Conservation (phyloP, 1,284 basidiomycete species). For the Naganishia sp. region DNA sequence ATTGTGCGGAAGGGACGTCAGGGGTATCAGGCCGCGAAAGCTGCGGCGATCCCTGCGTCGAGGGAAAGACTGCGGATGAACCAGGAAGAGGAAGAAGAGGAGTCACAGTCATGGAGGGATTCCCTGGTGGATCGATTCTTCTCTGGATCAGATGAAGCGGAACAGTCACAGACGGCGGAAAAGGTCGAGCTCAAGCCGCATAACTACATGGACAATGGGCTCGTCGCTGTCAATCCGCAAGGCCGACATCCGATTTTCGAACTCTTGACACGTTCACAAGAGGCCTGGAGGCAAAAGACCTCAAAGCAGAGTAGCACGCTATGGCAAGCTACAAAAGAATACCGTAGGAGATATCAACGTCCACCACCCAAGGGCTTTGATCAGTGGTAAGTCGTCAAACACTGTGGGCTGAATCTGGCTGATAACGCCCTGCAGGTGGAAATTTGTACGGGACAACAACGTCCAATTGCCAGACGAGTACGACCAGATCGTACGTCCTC, state of each 20-base stretch:
- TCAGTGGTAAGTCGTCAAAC: constrained; percentile 58
- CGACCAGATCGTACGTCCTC: constrained; percentile 42
- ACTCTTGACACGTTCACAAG: constrained; percentile 42
- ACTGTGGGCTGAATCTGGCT: constrained; percentile 21
- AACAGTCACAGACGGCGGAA: not conserved
- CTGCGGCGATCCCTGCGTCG: not conserved
- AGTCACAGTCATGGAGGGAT: constrained; percentile 11
- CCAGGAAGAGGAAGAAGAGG: not conserved
- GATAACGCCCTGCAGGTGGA: constrained; percentile 34
- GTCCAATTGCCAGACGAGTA: constrained; percentile 56
- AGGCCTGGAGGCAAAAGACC: constrained; percentile 44
- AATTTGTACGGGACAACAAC: constrained; percentile 46
- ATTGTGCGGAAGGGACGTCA: constrained; percentile 12
- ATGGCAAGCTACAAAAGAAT: constrained; percentile 52
- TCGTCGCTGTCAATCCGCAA: constrained; percentile 28
- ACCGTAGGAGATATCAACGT: constrained; percentile 51
- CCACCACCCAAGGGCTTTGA: constrained; percentile 57
- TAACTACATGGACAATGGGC: constrained; percentile 22
- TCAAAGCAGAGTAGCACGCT: constrained; percentile 50
- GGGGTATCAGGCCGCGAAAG: constrained; percentile 1
- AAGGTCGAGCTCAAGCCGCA: constrained; percentile 7
- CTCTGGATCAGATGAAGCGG: not conserved
- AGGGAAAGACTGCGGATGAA: constrained; percentile 2
- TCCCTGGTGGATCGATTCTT: constrained; percentile 11
- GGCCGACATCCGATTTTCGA: constrained; percentile 48